These are phyloP conservation scores for Fusarium buharicum DNA, from an alignment of 2,329 filamentous ascomycete genomes.

Conservation along the genomic window DNA sequence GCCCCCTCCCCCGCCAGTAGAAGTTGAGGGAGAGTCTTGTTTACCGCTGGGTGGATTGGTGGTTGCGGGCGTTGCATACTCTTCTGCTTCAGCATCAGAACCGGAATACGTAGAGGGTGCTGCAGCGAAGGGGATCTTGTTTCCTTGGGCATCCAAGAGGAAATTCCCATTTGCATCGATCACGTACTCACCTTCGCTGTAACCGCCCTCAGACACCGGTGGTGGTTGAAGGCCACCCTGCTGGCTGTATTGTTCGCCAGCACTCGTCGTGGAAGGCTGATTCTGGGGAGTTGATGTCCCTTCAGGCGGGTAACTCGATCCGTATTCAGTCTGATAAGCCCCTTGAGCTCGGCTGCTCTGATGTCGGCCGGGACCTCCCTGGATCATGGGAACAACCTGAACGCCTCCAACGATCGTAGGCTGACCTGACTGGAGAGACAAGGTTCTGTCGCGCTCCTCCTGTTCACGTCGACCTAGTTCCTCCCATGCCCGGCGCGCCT, in stretches of 20 bases:
- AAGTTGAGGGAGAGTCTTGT: conserved; percentile 47
- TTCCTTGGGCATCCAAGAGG: conserved; percentile 69
- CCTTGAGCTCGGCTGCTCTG: conserved; percentile 55
- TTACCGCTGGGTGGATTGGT: conserved; percentile 53
- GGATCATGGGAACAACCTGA: conserved; percentile 93
- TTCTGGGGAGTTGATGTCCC: conserved; percentile 57
- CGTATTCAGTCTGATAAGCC: conserved; percentile 47
- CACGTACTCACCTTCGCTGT: conserved; percentile 77
- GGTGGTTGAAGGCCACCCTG: conserved; percentile 39
- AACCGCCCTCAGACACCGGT: conserved; percentile 66
- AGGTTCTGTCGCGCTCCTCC: conserved; percentile 87
- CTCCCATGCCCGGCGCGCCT: conserved; percentile 95
- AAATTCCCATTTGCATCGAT: conserved; percentile 70
- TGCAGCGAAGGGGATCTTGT: conserved; percentile 65
- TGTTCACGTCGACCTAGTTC: conserved; percentile 93
- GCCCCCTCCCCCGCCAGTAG: conserved; percentile 44
- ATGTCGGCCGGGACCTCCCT: conserved; percentile 70
- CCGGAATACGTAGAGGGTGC: conserved; percentile 56
- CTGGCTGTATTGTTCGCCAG: conserved; percentile 45
- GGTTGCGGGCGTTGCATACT: conserved; percentile 66
- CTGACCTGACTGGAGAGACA: conserved; percentile 85
- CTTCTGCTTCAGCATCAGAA: conserved; percentile 66
- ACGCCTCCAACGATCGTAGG: conserved; percentile 92
- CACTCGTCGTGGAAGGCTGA: conserved; percentile 47
- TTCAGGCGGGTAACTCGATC: conserved; percentile 49